These are phyloP conservation scores for Ceratobasidium sp. DNA, from an alignment of 1,284 basidiomycete species.

Conservation along the genomic window DNA sequence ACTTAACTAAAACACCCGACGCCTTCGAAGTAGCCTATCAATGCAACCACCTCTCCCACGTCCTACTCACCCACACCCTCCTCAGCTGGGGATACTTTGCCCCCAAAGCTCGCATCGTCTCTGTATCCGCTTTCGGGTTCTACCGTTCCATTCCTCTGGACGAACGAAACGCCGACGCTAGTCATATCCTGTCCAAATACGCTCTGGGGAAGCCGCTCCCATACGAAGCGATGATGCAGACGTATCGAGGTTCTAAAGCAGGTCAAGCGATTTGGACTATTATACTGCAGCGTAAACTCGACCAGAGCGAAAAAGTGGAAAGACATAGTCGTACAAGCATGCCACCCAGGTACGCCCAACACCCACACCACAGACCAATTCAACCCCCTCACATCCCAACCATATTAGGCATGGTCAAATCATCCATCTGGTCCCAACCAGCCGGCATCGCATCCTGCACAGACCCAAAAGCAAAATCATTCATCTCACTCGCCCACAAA, in stretches of 20 bases:
- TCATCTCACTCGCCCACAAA: background rate
- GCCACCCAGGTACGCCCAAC: slow-evolving; percentile 46
- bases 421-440: slow-evolving; percentile 27
- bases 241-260: slow-evolving; percentile 46
- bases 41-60: slow-evolving; percentile 44
- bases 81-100: slow-evolving; percentile 35
- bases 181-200: slow-evolving; percentile 21
- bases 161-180: slow-evolving; percentile 20
- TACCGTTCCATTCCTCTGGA: slow-evolving; percentile 37
- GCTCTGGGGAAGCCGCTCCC: background rate
- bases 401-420: slow-evolving; percentile 22
- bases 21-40: slow-evolving; percentile 45
- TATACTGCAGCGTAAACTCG: slow-evolving; percentile 34
- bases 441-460: background rate
- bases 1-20: slow-evolving; percentile 29
- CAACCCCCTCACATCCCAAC: background rate
- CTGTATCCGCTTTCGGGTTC: slow-evolving; percentile 37
- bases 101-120: slow-evolving; percentile 42
- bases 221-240: slow-evolving; percentile 25
- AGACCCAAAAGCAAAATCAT: background rate
- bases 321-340: slow-evolving; percentile 39
- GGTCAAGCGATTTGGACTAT: slow-evolving; percentile 44
- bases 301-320: slow-evolving; percentile 25
- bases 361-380: background rate
- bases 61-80: slow-evolving; percentile 40